Conservation (phyloP, 805 yeast genomes). For the Torulaspora franciscae region DNA sequence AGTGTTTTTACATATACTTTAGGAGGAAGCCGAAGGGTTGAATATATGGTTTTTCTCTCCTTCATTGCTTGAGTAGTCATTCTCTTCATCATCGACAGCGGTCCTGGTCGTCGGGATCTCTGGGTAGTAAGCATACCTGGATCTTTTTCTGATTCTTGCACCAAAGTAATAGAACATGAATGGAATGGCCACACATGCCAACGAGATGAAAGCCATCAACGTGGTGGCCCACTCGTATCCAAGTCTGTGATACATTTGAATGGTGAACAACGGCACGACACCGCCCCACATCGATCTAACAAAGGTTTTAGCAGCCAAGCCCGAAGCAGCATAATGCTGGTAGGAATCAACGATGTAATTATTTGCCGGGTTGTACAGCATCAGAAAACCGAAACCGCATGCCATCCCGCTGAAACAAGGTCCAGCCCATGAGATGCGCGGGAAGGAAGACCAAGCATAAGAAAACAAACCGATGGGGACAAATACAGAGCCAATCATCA, state of each 20-base stretch:
- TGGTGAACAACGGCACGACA: slow-evolving; percentile 51
- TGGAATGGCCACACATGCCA: slow-evolving; percentile 52
- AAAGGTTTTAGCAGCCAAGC: slow-evolving; percentile 53
- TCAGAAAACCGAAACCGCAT: slow-evolving; percentile 49
- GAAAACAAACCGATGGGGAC: slow-evolving; percentile 51
- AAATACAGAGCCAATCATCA: slow-evolving; percentile 55
- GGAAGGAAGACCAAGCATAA: slow-evolving; percentile 53
- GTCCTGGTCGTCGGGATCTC: slow-evolving; percentile 24
- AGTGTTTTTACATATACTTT: too few relatives aligned
- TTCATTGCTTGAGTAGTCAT: neutral
- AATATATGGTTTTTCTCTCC: too few relatives aligned
- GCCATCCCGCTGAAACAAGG: slow-evolving; percentile 52
- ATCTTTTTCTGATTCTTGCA: slow-evolving; percentile 42
- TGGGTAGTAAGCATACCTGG: slow-evolving; percentile 61
- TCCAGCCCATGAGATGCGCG: slow-evolving; percentile 49
- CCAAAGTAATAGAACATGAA: slow-evolving; percentile 48
- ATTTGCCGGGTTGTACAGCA: slow-evolving; percentile 59
- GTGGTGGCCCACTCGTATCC: slow-evolving; percentile 56
- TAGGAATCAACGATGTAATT: slow-evolving; percentile 58
- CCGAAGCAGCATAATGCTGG: slow-evolving; percentile 58
- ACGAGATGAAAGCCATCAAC: slow-evolving; percentile 49
- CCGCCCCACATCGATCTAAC: slow-evolving; percentile 51
- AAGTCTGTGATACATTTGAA: slow-evolving; percentile 50
- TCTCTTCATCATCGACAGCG: slow-evolving; percentile 6
- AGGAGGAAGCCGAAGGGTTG: too few relatives aligned